Evolutionary conservation across 192 early-diverging fungal species (phyloP), one percentile per base, ranked within the genome.

Genomic region (Backusella liffmaniae): DNA sequence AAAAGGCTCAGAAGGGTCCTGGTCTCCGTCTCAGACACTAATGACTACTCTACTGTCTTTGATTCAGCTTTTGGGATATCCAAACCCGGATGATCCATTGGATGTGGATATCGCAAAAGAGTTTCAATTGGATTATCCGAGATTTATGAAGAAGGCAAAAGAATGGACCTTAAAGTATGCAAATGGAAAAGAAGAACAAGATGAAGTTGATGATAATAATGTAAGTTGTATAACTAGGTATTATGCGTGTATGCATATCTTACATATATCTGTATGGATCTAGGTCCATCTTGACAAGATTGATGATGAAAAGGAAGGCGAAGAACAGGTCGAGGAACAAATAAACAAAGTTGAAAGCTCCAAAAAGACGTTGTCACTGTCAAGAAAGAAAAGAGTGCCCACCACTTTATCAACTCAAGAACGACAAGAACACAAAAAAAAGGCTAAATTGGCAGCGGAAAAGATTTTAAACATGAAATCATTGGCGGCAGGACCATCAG

Each of bases 51-150:
- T 95, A 8, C 77, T 88, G 2, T 88, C 91, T 0, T 70, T 94
- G 21, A 68, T 79, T 1, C 67, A 88, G 46, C 76, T 95, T 30
- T 82, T 95, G 68, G 88, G 78, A 2, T 76, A 79, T 18, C 93
- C 93, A 0, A 95, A 95, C 49, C 91, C 92, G 5, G 85, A 94
- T 36, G 94, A 95, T 71, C 94, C 94, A 42, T 76, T 95, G 37
- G 78, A 90, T 51, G 84, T 88, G 7, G 93, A 94, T n/a, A 86
- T 91, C 53, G 89, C 89, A 0, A 80, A 66, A 39, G 86, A 90
- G 75, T 90, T 79, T 69, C 84, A 86, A 67, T 76, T 82, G 34
- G 74, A 89, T 73, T 66, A 76, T 10, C 72, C 70, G 0, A 36
- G 84, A 4, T 91, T 88, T 75, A 16, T 39, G 8, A 75, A 79